Conservation (phyloP, 2,329 filamentous ascomycete genomes). For the Ophiocordyceps unilateralis region DNA sequence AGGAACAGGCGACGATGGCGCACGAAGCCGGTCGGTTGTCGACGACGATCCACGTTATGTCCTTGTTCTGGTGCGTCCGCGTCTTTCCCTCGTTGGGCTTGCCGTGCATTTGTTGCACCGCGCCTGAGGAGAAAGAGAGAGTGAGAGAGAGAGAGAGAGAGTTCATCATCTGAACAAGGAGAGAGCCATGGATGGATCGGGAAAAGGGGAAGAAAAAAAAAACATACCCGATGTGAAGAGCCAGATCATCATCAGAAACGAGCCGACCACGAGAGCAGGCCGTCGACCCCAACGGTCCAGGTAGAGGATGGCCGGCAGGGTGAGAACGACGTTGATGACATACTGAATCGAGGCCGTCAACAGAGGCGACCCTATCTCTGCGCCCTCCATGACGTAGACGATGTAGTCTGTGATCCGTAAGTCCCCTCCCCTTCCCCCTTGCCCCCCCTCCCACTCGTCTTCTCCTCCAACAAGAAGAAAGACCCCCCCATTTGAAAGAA, state of each 20-base stretch:
- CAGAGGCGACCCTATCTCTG: constrained; percentile 36
- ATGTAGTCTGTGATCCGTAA: constrained; percentile 39
- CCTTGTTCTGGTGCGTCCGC: constrained; percentile 19
- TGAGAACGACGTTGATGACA: constrained; percentile 44
- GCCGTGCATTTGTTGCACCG: constrained; percentile 43
- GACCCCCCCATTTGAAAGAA: no score
- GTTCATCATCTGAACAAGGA: no score
- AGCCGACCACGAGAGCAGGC: constrained; percentile 34
- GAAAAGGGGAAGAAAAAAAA: no score
- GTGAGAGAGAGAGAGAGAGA: no score
- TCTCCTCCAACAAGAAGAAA: not conserved
- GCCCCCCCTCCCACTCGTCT: no score
- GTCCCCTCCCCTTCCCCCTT: no score
- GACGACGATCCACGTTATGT: constrained; percentile 40
- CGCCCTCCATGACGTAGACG: constrained; percentile 41
- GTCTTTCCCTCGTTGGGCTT: constrained; percentile 23
- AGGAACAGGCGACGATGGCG: constrained; percentile 45
- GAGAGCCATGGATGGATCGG: no score
- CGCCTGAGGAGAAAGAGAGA: no score
- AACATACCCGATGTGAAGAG: constrained; percentile 39
- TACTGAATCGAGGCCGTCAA: constrained; percentile 46
- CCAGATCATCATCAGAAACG: constrained; percentile 41
- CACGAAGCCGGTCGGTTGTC: constrained; percentile 35
- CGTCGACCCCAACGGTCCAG: constrained; percentile 43
- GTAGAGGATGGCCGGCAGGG: constrained; percentile 41